Percentiles rank a stretch among this genome's conserved stretches.
Conservation (phyloP, 73 alveolate genomes). For the Effrenium voratum region DNA sequence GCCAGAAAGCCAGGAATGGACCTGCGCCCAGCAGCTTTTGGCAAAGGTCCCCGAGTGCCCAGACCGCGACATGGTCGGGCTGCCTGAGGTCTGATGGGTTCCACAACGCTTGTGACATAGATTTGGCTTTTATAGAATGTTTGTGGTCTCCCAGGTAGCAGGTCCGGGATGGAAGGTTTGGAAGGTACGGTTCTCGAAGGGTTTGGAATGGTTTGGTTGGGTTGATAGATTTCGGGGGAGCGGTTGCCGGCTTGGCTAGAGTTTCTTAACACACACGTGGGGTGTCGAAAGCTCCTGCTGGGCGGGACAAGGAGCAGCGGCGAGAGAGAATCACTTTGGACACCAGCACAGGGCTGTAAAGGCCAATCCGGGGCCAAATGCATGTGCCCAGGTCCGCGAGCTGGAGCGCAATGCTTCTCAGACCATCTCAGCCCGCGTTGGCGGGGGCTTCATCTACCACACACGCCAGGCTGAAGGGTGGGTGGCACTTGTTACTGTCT, state of each 20-base stretch:
- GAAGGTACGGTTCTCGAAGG: not conserved
- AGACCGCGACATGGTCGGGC: slow-evolving; percentile 68
- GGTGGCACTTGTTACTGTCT: not conserved
- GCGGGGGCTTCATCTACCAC: slow-evolving; percentile 83
- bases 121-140: no score
- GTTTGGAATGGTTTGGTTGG: not conserved
- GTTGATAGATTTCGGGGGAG: not conserved
- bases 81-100: not conserved
- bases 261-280: no score
- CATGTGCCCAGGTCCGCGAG: slow-evolving; percentile 15
- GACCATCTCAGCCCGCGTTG: slow-evolving; percentile 82
- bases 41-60: slow-evolving; percentile 67
- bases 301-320: no score
- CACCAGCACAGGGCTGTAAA: no score
- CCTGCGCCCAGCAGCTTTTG: slow-evolving; percentile 47
- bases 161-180: no score
- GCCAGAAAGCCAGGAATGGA: slow-evolving; percentile 27
- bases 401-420: slow-evolving; percentile 27
- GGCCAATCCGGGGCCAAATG: no score
- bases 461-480: slow-evolving; percentile 2
- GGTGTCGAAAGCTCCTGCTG: no score
- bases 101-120: no score
- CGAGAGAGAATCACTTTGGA: no score
- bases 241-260: no score
- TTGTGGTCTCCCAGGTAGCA: no score